These are phyloP conservation scores for Corymbia citriodora DNA, from an alignment of 441 rosid genomes.

Conservation along the genomic window DNA sequence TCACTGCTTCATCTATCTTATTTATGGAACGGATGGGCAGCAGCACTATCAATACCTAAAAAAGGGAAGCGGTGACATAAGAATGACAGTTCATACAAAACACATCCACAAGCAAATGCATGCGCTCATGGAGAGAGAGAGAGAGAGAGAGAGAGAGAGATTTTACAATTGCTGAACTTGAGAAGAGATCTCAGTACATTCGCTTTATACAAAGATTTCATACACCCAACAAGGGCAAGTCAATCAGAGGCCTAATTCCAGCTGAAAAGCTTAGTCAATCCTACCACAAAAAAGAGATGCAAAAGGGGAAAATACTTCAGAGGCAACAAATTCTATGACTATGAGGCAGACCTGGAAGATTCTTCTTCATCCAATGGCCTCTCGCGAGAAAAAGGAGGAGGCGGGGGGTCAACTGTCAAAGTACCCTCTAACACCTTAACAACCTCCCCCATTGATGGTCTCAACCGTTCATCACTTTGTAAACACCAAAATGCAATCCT, in stretches of 20 bases:
- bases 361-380: slow-evolving; percentile 22
- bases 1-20: neutral
- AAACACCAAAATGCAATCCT: slow-evolving; percentile 82
- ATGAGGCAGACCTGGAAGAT: slow-evolving; percentile 26
- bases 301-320: neutral
- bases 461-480: slow-evolving; percentile 52
- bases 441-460: slow-evolving; percentile 77
- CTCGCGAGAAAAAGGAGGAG: slow-evolving; percentile 37
- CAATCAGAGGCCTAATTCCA: neutral
- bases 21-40: neutral
- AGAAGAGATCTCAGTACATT: neutral
- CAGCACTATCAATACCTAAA: neutral
- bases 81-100: neutral
- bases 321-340: slow-evolving; percentile 2
- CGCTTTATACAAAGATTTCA: neutral
- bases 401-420: slow-evolving; percentile 64
- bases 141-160: neutral
- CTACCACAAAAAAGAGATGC: slow-evolving; percentile 13
- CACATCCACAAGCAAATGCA: neutral
- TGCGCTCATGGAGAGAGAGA: neutral
- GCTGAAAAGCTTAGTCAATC: slow-evolving; percentile 17
- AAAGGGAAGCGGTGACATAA: neutral
- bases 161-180: neutral
- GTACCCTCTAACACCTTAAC: slow-evolving; percentile 76
- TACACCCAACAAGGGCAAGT: neutral